Evolutionary conservation across 2,329 filamentous ascomycete species (phyloP).

Genomic region (Aureobasidium musti): DNA sequence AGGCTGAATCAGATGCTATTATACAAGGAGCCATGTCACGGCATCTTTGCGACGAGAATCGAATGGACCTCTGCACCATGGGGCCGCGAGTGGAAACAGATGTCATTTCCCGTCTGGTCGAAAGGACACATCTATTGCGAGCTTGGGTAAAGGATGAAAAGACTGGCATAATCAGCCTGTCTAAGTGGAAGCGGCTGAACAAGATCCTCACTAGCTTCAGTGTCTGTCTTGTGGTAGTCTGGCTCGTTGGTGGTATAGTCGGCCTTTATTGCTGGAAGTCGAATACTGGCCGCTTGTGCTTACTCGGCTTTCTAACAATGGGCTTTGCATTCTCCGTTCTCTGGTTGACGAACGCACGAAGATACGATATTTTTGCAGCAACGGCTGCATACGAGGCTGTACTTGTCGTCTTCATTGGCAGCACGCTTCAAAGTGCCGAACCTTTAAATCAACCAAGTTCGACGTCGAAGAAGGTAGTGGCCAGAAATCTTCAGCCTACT

Average conservation of each 20-base stretch:
- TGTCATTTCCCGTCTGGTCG: conserved; percentile 5
- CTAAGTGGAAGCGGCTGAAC: not conserved
- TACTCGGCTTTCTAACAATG: conserved; percentile 14
- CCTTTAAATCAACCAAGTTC: not conserved
- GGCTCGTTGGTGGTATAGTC: conserved; percentile 18
- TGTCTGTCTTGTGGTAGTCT: conserved; percentile 3
- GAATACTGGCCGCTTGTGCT: not conserved
- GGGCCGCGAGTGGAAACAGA: conserved; percentile 18
- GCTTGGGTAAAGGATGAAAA: not conserved
- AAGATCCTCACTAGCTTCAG: conserved; percentile 15
- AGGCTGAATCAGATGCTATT: not conserved
- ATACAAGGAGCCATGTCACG: conserved; percentile 12
- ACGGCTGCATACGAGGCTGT: conserved; percentile 33
- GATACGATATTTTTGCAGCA: conserved; percentile 15
- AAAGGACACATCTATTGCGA: conserved; percentile 18
- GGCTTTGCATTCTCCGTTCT: conserved; percentile 10
- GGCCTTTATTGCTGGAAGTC: conserved; percentile 15
- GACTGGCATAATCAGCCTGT: not conserved
- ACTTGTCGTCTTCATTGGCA: conserved; percentile 64
- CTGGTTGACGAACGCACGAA: not conserved
- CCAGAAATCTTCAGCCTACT: not conserved
- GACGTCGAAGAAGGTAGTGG: not conserved
- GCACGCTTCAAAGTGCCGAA: not conserved
- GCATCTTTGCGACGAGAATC: not conserved
- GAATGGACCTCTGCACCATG: conserved; percentile 20